Base-by-base conservation (phyloP, 495 filamentous ascomycete species). In the Recurvomyces mirabilis region DNA sequence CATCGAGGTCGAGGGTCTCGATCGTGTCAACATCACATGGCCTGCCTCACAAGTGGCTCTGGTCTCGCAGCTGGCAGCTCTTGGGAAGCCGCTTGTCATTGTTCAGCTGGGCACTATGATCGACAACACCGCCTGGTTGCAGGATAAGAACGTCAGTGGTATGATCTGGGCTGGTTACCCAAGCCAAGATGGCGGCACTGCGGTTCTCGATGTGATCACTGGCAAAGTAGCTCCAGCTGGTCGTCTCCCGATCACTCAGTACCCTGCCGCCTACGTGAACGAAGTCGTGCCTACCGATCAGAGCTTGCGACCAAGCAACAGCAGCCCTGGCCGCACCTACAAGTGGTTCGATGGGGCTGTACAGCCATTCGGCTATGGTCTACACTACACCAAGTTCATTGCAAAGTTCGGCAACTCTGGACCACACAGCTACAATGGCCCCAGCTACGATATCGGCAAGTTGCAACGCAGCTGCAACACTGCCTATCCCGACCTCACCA, bases 151-250 rank as follows among this genome's bases (percentile, higher is more conserved):
- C 40, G 61, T 79, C 41, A 68, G 64, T 26, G 65, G 72, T 1
- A 57, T 79, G 4, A 31, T 77, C 14, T 79, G 74, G 74, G 75
- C 62, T 11, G 73, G 73, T 2, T 78, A 77, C 53, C 74, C 73
- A 0, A 74, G 74, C n/a, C 75, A 79, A 52, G 66, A 69, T 12
- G 75, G 74, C 17, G 74, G 74, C 0, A 59, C 63, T 11, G 75
- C 74, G 4, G 63, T 77, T 7, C 44, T 72, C 23, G 71, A 79
- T 37, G 68, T 76, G 28, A 54, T 79, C 13, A 70, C 63, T 1
- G 75, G 75, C 4, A 68, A 65, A 26, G 65, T 60, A 17, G 65
- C 72, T 3, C 74, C 75, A 0, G 75, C 77, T 21, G 77, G 77
- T 1, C 65, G 77, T 4, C 60, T 81, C 23, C 67, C 72, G 4